Evolutionary conservation across 371 early-diverging fungal species (phyloP).

Genomic region (Mucor sp.): DNA sequence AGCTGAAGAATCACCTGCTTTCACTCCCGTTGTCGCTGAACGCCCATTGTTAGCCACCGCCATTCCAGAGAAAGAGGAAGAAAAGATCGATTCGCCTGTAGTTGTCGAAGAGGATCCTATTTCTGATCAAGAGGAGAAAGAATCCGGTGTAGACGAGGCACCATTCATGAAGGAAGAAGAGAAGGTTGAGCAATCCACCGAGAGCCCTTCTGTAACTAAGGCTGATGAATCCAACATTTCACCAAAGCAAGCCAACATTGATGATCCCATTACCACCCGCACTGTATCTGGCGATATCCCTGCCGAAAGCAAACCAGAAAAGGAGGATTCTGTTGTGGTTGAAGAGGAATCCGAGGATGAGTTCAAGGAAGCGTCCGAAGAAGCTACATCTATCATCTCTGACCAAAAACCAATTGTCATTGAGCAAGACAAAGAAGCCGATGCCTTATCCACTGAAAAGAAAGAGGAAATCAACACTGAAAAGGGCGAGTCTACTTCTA

Average conservation of each 20-base stretch:
- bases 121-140: constrained; percentile 15
- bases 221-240: not conserved
- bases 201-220: not conserved
- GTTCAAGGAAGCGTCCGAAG: not conserved
- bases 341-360: not conserved
- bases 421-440: not conserved
- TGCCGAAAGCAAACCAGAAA: not conserved
- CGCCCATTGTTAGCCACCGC: not conserved
- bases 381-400: not conserved
- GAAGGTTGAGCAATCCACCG: not conserved
- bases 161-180: not conserved
- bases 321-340: constrained; percentile 1
- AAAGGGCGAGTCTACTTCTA: constrained; percentile 9
- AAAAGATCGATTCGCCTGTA: not conserved
- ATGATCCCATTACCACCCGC: not conserved
- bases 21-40: constrained; percentile 3
- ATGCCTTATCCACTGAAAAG: not conserved
- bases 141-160: constrained; percentile 11
- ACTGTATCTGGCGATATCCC: not conserved
- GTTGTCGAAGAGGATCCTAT: constrained; percentile 15
- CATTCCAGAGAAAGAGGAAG: not conserved
- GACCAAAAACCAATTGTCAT: not conserved
- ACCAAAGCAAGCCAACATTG: not conserved
- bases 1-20: constrained; percentile 7
- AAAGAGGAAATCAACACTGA: not conserved